Percentiles rank a stretch among this genome's conserved stretches.
phyloP scores from a whole-genome alignment of 75 land plant genomes.

The Pinus taeda region DNA sequence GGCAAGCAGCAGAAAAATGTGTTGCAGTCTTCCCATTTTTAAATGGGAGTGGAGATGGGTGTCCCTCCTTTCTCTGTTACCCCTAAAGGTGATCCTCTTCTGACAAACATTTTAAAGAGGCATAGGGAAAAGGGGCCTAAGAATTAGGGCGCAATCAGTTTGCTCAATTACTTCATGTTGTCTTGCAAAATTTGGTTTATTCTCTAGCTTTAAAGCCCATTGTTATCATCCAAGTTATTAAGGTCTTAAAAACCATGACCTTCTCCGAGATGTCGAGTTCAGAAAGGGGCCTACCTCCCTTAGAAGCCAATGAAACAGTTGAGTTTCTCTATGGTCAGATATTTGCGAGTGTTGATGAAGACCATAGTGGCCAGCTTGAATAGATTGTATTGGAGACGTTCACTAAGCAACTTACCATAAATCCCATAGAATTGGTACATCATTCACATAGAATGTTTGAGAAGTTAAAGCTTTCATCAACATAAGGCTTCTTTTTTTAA shows the following conservation, averaged over 20 bases:
- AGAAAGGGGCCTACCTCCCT: slow-evolving; percentile 56
- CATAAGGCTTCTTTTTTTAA: too few relatives aligned
- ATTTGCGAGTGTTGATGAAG: slow-evolving; percentile 33
- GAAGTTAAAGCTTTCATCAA: too few relatives aligned
- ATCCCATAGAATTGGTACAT: slow-evolving; percentile 27
- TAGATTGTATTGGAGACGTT: slow-evolving; percentile 48
- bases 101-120: slow-evolving; percentile 54
- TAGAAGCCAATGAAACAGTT: slow-evolving; percentile 42
- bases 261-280: slow-evolving; percentile 41
- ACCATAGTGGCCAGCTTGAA: slow-evolving; percentile 28
- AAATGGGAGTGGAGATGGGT: slow-evolving; percentile 72
- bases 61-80: slow-evolving; percentile 59
- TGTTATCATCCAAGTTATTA: slow-evolving; percentile 41
- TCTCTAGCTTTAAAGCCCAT: slow-evolving; percentile 46
- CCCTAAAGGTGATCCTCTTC: slow-evolving; percentile 30
- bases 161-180: slow-evolving; percentile 64
- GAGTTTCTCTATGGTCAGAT: slow-evolving; percentile 46
- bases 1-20: slow-evolving; percentile 64
- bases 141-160: slow-evolving; percentile 81
- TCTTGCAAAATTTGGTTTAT: slow-evolving; percentile 70
- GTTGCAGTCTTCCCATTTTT: slow-evolving; percentile 51
- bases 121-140: slow-evolving; percentile 50
- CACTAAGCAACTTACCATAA: slow-evolving; percentile 44
- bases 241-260: slow-evolving; percentile 27
- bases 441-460: too few relatives aligned